Base-by-base conservation (phyloP, 164 flowering plant species). In the Umbilicus rupestris region DNA sequence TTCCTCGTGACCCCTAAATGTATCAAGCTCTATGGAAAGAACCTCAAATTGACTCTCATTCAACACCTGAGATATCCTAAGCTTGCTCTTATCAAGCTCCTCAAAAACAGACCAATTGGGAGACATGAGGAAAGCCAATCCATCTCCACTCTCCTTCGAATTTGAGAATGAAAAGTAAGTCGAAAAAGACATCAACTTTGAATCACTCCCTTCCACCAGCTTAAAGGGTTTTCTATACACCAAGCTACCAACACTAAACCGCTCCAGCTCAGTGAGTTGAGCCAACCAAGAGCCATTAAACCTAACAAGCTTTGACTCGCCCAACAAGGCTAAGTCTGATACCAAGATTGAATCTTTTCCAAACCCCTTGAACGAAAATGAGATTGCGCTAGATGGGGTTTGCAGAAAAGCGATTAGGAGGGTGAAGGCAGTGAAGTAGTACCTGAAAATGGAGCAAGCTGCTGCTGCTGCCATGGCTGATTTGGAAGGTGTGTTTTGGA, bases 81-180 rank as follows among this genome's bases (percentile, higher is more conserved):
- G 82, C 17, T 73, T 66, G 19, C 66, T 66, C 37, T 71, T 73
- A 63, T 55, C 75, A 46, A 75, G 71, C 28, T 29, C 63, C 46
- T 42, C 42, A 3, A 66, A 55, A 37, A 72, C 67, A 47, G 76
- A 73, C 45, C 71, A 72, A 70, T 45, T 72, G 1, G 92, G 92
- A 62, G 79, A 62, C 65, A 92, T 29, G 20, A 80, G 59, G 60
- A 89, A 83, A 33, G 87, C 86, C 35, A 92, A 39, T 7, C 91
- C 93, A 64, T 73, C 80, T 12, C 87, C 85, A 64, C 74, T 72
- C 17, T 74, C 85, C 1, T 80, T 74, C n/a, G 92, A 81, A 37
- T 86, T 70, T 11, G 92, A 79, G 68, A 92, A 87, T 14, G 86
- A 76, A 68, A 89, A 89, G 39, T 81, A 75, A 8, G 89, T 78